Base-by-base conservation (phyloP, 371 early-diverging fungal genomes). In the Basidiobolus meristosporus region DNA sequence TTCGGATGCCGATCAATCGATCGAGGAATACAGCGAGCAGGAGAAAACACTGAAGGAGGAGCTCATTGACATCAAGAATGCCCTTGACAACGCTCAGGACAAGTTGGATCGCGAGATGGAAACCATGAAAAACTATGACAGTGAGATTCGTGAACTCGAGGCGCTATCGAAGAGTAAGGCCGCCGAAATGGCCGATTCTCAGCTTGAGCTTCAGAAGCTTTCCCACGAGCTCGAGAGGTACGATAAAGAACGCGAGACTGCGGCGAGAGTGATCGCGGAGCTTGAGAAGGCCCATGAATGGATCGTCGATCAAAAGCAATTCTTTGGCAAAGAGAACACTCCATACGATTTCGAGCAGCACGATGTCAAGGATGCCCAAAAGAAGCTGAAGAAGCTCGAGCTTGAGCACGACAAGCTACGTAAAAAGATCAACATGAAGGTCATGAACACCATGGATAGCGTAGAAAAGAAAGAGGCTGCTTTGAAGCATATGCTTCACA, bases 381-480 rank as follows among this genome's bases (percentile, higher is more conserved):
- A 77, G 42, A 71, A 72, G 22, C 51, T 85, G 26, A 65, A 68
- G 42, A 77, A 79, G 44, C 52, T 91, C 26, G 65, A 68, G 28
- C 69, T 73, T 18, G 70, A 78, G 44, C 71, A 80, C 48, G 76
- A 84, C 7, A 60, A 63, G 4, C 60, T 93, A 63, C 71, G 80
- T 39, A 82, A 85, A 42, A 84, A 77, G 43, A 77, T 95, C 42
- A 91, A 96, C 53, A 75, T 75, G 2, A 77, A 85, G 14, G 96
- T 89, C n/a, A 83, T 93, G 87, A 82, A 81, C 35, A 86, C 79
- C 62, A 81, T 91, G 51, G 95, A 93, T 47, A 74, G 77, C 72
- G 80, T 53, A 45, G 97, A 93, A 54, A 86, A 88, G 62, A 80
- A 84, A 46, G 95, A 96, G 54, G 49, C 63, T 0, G 50, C 70